Conservation (phyloP, 2,329 filamentous ascomycete genomes). For the Sarocladium oryzae region DNA sequence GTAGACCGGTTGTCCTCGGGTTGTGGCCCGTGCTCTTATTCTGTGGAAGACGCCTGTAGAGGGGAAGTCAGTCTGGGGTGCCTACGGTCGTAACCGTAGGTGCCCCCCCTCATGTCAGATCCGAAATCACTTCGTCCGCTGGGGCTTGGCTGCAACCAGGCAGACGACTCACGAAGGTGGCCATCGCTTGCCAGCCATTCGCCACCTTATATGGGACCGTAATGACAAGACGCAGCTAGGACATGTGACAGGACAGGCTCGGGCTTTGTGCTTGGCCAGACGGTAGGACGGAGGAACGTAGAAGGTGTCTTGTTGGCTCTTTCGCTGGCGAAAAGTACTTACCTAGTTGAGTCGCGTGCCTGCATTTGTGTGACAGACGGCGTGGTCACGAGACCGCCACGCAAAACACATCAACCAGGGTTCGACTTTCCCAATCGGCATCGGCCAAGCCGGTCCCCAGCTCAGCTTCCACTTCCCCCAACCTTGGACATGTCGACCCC, state of each 20-base stretch:
- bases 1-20: neutral
- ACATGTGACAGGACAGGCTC: neutral
- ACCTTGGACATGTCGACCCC: neutral
- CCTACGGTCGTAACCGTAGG: too few species aligned
- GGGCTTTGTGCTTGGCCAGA: neutral
- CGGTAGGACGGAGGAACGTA: neutral
- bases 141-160: neutral
- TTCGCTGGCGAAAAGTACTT: too few species aligned
- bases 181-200: neutral
- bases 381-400: neutral
- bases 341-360: too few species aligned
- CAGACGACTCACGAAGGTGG: neutral
- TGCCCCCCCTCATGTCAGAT: too few species aligned
- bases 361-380: too few species aligned
- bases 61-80: too few species aligned
- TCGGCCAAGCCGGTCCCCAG: neutral
- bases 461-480: neutral
- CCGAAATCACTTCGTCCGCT: neutral
- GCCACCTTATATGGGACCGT: neutral
- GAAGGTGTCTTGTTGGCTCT: too few species aligned
- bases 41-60: neutral
- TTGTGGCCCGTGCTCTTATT: neutral
- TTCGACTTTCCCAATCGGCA: neutral
- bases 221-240: too few species aligned
- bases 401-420: neutral